Conservation (phyloP, 306 rosid species). For the Prunus campanulata region DNA sequence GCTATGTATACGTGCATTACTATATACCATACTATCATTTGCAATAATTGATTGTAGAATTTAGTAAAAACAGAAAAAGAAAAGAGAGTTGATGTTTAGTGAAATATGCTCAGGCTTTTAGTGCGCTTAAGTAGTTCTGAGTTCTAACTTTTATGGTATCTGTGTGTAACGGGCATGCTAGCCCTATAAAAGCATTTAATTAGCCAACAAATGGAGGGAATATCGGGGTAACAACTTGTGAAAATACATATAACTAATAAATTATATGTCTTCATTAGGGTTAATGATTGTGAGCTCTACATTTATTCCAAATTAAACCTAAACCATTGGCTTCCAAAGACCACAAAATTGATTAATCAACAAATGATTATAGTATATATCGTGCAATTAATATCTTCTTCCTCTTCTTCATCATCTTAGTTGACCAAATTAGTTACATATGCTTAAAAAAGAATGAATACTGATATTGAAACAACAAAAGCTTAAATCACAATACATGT, state of each 20-base stretch:
- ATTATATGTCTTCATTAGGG: constrained; percentile 18
- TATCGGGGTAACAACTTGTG: constrained; percentile 26
- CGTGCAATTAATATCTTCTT: background rate
- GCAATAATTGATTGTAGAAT: background rate
- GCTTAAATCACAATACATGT: too few relatives aligned
- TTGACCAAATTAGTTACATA: background rate
- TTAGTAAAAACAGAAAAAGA: too few relatives aligned
- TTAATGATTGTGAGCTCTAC: constrained; percentile 30
- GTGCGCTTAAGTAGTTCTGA: fast-evolving
- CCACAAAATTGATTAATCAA: background rate
- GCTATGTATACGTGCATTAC: background rate
- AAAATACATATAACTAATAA: constrained; percentile 21
- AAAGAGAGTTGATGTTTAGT: too few relatives aligned
- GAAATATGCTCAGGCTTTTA: too few relatives aligned
- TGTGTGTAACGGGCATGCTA: background rate
- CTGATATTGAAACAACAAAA: too few relatives aligned
- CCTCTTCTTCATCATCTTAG: background rate
- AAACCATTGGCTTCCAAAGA: constrained; percentile 6
- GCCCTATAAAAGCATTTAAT: background rate
- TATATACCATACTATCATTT: background rate
- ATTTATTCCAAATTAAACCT: constrained; percentile 6
- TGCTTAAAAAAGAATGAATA: too few relatives aligned
- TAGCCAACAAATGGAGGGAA: constrained; percentile 41
- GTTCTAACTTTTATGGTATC: fast-evolving
- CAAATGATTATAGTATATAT: background rate